These are phyloP conservation scores for Rheum nobile DNA, from an alignment of 148 eudicot species.

Conservation along the genomic window DNA sequence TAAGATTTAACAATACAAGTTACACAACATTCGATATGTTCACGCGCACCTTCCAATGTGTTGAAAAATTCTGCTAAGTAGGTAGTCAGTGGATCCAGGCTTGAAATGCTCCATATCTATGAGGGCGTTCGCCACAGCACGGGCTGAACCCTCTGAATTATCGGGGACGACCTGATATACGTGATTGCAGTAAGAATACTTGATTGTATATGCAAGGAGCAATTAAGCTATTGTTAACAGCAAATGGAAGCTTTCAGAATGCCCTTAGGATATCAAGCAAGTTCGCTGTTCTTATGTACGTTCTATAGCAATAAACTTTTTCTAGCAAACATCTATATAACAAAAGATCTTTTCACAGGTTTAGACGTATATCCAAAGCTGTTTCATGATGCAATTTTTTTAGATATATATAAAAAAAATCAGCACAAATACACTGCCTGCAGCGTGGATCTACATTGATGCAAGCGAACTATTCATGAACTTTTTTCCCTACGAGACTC, in stretches of 20 bases:
- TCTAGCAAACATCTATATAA: not conserved
- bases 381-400: not conserved
- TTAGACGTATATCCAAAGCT: not conserved
- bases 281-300: not conserved
- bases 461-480: too few species aligned
- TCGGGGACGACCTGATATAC: slow-evolving; percentile 45
- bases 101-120: slow-evolving; percentile 71
- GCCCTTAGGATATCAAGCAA: not conserved
- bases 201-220: not conserved
- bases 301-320: not conserved
- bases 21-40: not conserved
- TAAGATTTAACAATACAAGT: not conserved
- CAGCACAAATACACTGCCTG: not conserved
- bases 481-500: too few species aligned
- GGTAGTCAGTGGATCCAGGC: slow-evolving; percentile 68
- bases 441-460: too few species aligned
- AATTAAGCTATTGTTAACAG: not conserved
- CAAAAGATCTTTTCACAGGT: not conserved
- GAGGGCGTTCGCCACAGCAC: slow-evolving; percentile 43
- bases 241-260: not conserved
- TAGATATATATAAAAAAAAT: not conserved
- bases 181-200: not conserved
- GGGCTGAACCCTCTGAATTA: slow-evolving; percentile 47
- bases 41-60: slow-evolving; percentile 66
- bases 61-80: slow-evolving; percentile 64